phyloP scores from a whole-genome alignment of 805 yeast species.

The Lipomyces yamanashiensis region DNA sequence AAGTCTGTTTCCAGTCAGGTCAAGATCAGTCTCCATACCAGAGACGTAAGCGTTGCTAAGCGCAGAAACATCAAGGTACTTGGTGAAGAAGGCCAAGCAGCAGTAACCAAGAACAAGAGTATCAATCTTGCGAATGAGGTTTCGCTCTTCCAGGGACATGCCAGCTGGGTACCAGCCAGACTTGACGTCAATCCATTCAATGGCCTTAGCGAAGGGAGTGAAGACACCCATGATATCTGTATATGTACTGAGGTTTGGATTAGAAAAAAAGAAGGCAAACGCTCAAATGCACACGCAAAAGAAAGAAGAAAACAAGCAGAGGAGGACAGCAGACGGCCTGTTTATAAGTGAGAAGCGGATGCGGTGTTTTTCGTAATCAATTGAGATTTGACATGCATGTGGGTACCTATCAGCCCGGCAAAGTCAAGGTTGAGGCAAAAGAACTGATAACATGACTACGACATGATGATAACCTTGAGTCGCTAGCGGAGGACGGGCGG shows the following conservation, averaged over 20 bases:
- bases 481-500: too few species aligned
- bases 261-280: neutral
- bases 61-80: constrained; percentile 65
- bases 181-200: constrained; percentile 10
- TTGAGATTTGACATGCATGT: too few species aligned
- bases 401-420: too few species aligned
- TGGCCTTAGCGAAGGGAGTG: neutral
- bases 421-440: too few species aligned
- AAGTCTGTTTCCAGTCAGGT: constrained; percentile 65
- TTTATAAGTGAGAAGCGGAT: too few species aligned
- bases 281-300: neutral
- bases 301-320: too few species aligned
- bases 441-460: too few species aligned
- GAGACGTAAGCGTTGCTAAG: constrained; percentile 67
- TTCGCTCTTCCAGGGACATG: constrained; percentile 48
- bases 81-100: constrained; percentile 69
- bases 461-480: too few species aligned
- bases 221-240: neutral
- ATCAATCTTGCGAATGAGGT: constrained; percentile 59
- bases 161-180: constrained; percentile 28
- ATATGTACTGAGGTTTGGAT: neutral
- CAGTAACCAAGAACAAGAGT: constrained; percentile 58
- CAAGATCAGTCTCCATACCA: constrained; percentile 60
- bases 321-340: too few species aligned
- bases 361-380: too few species aligned